Base-by-base conservation (phyloP, 1,139 yeast species). In the Candida sp. region DNA sequence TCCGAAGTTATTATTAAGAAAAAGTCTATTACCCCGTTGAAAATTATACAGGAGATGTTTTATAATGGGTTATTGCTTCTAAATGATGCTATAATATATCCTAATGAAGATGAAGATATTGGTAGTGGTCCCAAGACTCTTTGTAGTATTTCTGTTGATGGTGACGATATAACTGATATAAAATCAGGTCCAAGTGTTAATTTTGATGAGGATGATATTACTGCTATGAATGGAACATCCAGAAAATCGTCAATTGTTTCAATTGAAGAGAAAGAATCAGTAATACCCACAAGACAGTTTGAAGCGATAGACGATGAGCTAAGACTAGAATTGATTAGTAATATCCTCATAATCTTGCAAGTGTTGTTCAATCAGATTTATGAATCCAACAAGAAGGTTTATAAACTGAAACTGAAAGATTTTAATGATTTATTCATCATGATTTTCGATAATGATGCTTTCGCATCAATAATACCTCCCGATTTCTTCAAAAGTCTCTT, bases 161-260 rank as follows among this genome's bases (percentile, higher is more conserved):
- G 61, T 7, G 61, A 59, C 29, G 66, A 61, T 40, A 57, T 61
- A 35, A 58, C 64, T 6, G 48, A 52, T 8, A 42, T 58, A 32
- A 41, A 34, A 4, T 32, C 45, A 33, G 41, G 44, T 12, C 46
- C 43, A 33, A 11, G 6, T 32, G 19, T 12, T 7, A 51, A 43
- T 12, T 49, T 44, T 33, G 56, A 66, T 33, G 34, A 32, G 2
- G 70, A 61, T 22, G 71, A 66, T 47, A 61, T 66, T 29, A 66
- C 70, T 22, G 56, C 57, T 5, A 51, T 57, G 43, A 52, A 48
- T 40, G 60, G 58, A 12, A 11, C 19, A 9, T 12, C 22, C 4
- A 38, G 22, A 15, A n/a, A 23, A 23, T 21, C 39, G 3, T 37
- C 39, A 8, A n/a, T 7, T 19, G 33, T 7, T 35, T 38, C 30